Percentiles rank a stretch among this genome's conserved stretches.
Conservation (phyloP, 2,329 filamentous ascomycete genomes). For the Talaromyces sp. region DNA sequence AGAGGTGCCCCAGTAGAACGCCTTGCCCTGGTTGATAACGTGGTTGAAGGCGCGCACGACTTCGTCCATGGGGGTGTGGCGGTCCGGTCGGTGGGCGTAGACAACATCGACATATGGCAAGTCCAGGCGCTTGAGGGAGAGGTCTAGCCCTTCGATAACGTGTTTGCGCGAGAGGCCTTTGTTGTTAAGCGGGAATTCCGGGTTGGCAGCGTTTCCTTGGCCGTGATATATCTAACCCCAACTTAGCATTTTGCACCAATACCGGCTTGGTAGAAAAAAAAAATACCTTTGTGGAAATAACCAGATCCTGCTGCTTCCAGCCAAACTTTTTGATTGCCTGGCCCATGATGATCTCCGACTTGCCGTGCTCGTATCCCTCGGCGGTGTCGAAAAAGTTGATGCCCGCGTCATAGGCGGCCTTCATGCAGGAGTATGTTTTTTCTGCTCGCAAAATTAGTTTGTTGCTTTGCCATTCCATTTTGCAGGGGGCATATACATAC, state of each 20-base stretch:
- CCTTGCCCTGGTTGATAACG: constrained; percentile 62
- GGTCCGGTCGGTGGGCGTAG: constrained; percentile 64
- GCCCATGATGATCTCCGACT: constrained; percentile 52
- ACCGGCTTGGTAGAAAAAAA: background rate
- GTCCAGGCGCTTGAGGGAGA: constrained; percentile 56
- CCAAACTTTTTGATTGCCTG: constrained; percentile 52
- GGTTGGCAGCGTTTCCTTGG: constrained; percentile 53
- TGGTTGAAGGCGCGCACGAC: constrained; percentile 66
- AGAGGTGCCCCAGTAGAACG: constrained; percentile 66
- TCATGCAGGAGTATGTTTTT: constrained; percentile 38
- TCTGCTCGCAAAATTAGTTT: constrained; percentile 12
- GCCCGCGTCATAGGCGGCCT: constrained; percentile 52
- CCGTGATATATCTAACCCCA: constrained; percentile 58
- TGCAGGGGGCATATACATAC: constrained; percentile 41
- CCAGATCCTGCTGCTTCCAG: constrained; percentile 54
- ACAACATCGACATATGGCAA: constrained; percentile 66
- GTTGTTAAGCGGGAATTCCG: constrained; percentile 60
- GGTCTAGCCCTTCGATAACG: constrained; percentile 60
- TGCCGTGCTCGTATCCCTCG: constrained; percentile 48
- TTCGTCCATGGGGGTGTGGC: constrained; percentile 65
- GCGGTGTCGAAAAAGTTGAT: constrained; percentile 56
- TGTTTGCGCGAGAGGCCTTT: constrained; percentile 64
- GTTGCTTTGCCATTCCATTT: too few relatives aligned
- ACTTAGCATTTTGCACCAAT: background rate
- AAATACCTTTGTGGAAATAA: constrained; percentile 51